Evolutionary conservation across 2,329 filamentous ascomycete genomes (phyloP), one percentile per base, ranked within the genome.

Genomic region (Pestalotiopsis sp.): DNA sequence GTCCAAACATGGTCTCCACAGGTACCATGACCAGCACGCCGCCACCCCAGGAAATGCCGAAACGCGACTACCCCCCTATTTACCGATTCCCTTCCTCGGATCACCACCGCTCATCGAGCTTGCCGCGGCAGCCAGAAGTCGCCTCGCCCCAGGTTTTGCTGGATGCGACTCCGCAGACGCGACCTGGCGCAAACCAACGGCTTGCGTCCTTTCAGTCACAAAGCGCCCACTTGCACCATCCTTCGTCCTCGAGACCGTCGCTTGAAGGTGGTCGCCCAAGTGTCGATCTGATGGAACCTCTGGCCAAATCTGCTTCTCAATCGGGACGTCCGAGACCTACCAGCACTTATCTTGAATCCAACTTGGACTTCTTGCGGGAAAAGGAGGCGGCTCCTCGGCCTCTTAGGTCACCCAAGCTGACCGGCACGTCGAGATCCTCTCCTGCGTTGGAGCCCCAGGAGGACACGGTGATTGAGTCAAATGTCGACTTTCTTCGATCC

Each of bases 301-400:
- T 90, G 9, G 88, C 90, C 1, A 90, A 87, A 75, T 91, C 91
- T 27, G 87, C 89, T 79, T 86, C 73, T 5, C 74, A 67, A n/a
- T 73, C 78, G 14, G 74, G 74, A 5, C 90, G 91, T 70, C 86
- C 89, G 66, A 88, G 95, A 60, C 95, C 95, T 2, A 85, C 90
- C 0, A 98, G 95, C 78, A 93, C 93, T 41, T 93, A 95, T 77
- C 87, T 97, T 3, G 92, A 94, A 73, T 92, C 92, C 0, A 94
- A 92, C 75, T 85, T 96, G 65, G 94, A 97, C 69, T 94, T 93
- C 75, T 84, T 97, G 20, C 91, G 93, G 25, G 94, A 96, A 74
- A 88, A 90, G 65, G 94, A 97, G 76, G 85, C 84, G 25, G 83
- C 87, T 2, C 79, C 81, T 1, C 83, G 81, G 69, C 81, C 84